phyloP scores from a whole-genome alignment of 2,329 filamentous ascomycete species.

The Colletotrichum brevisporum region DNA sequence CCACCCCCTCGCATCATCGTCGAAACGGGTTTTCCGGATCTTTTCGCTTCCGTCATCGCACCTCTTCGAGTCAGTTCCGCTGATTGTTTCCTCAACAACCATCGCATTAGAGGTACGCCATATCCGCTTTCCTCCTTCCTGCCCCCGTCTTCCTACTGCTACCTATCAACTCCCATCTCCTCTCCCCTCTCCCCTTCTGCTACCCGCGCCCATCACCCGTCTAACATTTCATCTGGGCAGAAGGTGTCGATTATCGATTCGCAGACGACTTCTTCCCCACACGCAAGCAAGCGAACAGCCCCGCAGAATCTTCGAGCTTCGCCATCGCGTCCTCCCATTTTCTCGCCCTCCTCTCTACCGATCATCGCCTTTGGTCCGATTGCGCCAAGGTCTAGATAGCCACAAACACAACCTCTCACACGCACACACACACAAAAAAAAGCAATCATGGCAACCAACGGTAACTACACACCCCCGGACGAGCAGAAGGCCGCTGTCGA shows the following conservation, averaged over 20 bases:
- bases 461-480: conserved; percentile 63
- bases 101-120: conserved; percentile 30
- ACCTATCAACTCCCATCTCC: conserved; percentile 10
- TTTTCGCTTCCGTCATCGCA: conserved; percentile 26
- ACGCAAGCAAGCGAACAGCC: conserved; percentile 25
- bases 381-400: conserved; percentile 34
- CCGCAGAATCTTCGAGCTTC: conserved; percentile 38
- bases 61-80: conserved; percentile 32
- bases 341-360: conserved; percentile 14
- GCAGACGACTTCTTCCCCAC: conserved; percentile 20
- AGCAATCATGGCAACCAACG: conserved; percentile 70
- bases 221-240: conserved; percentile 20
- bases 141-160: neutral
- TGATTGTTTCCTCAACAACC: conserved; percentile 28
- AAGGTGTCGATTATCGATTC: conserved; percentile 15
- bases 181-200: conserved; percentile 2
- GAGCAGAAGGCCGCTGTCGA: conserved; percentile 56
- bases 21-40: conserved; percentile 36
- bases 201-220: conserved; percentile 24
- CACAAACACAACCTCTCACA: neutral
- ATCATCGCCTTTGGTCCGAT: conserved; percentile 26
- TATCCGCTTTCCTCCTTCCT: conserved; percentile 4
- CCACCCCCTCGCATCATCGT: conserved; percentile 39
- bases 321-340: conserved; percentile 16
- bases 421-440: neutral